phyloP scores from a whole-genome alignment of 495 filamentous ascomycete species.

The Ramalina intermedia region DNA sequence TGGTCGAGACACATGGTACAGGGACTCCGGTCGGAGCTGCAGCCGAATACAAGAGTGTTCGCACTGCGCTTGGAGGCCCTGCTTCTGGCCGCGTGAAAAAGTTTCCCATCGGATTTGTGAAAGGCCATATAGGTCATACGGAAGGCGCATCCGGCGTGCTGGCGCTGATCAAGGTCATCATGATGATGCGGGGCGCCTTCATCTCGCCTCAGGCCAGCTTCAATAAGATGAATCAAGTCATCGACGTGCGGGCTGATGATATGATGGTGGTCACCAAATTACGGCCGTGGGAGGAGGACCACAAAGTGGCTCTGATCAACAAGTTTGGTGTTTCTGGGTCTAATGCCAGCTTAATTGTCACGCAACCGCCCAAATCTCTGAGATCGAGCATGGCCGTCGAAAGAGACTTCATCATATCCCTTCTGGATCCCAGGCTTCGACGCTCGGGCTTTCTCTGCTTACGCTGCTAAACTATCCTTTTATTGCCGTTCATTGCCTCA shows the following conservation, averaged over 20 bases:
- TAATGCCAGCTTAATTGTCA: slow-evolving; percentile 21
- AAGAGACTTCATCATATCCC: slow-evolving; percentile 13
- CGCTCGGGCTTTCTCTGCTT: slow-evolving; percentile 10
- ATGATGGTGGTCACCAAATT: background rate
- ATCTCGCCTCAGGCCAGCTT: slow-evolving; percentile 28
- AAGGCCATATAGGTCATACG: slow-evolving; percentile 28
- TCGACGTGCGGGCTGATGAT: background rate
- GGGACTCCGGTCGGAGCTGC: slow-evolving; percentile 60
- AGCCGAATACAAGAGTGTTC: slow-evolving; percentile 39
- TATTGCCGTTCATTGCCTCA: slow-evolving; percentile 2
- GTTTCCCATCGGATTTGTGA: slow-evolving; percentile 22
- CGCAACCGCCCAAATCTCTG: background rate
- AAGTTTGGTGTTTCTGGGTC: slow-evolving; percentile 26
- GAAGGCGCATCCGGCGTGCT: slow-evolving; percentile 26
- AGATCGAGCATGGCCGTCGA: background rate
- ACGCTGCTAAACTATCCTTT: slow-evolving; percentile 8
- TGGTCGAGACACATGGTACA: slow-evolving; percentile 69
- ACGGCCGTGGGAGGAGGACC: background rate
- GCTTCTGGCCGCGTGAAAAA: slow-evolving; percentile 30
- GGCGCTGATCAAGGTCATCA: too few relatives aligned
- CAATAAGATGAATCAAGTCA: slow-evolving; percentile 21
- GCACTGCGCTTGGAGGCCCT: slow-evolving; percentile 38
- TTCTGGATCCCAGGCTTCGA: slow-evolving; percentile 23
- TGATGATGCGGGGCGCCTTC: slow-evolving; percentile 18
- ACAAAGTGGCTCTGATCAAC: slow-evolving; percentile 22